Evolutionary conservation across 306 rosid species (phyloP).

Genomic region (Hippophae gyantsensis): DNA sequence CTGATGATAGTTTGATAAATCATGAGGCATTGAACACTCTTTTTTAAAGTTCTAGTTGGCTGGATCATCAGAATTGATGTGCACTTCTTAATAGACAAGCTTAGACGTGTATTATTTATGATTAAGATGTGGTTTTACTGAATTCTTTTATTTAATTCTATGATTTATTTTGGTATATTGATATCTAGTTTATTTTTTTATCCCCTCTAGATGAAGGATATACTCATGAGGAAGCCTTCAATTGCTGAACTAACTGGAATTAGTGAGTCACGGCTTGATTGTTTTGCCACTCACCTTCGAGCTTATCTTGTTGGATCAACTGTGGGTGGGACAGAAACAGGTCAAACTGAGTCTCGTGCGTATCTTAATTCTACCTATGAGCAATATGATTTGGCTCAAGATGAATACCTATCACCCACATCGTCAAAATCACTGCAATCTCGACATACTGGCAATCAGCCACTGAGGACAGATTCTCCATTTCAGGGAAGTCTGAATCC

Average conservation of each 20-base stretch:
- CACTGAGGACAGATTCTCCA: slow-evolving; percentile 46
- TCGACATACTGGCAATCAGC: slow-evolving; percentile 46
- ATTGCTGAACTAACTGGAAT: slow-evolving; percentile 86
- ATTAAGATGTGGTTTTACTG: too few relatives aligned
- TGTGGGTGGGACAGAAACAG: slow-evolving; percentile 24
- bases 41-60: too few relatives aligned
- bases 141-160: background rate
- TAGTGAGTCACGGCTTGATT: slow-evolving; percentile 72
- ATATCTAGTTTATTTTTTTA: slow-evolving; percentile 1
- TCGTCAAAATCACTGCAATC: slow-evolving; percentile 60
- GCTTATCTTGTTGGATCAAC: slow-evolving; percentile 79
- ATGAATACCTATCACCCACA: slow-evolving; percentile 26
- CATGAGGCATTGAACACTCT: too few relatives aligned
- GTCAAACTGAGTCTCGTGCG: slow-evolving; percentile 21
- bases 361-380: slow-evolving; percentile 21
- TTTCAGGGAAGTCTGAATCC: slow-evolving; percentile 82
- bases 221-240: slow-evolving; percentile 71
- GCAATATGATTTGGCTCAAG: slow-evolving; percentile 32
- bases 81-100: too few relatives aligned
- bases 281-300: slow-evolving; percentile 85
- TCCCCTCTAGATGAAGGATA: slow-evolving; percentile 59
- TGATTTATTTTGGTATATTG: background rate
- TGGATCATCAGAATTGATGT: too few relatives aligned
- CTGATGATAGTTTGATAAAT: too few relatives aligned
- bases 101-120: too few relatives aligned